Evolutionary conservation across 139 green algal species (phyloP), one percentile per base, ranked within the genome.

Genomic region (Haematococcus sp.): DNA sequence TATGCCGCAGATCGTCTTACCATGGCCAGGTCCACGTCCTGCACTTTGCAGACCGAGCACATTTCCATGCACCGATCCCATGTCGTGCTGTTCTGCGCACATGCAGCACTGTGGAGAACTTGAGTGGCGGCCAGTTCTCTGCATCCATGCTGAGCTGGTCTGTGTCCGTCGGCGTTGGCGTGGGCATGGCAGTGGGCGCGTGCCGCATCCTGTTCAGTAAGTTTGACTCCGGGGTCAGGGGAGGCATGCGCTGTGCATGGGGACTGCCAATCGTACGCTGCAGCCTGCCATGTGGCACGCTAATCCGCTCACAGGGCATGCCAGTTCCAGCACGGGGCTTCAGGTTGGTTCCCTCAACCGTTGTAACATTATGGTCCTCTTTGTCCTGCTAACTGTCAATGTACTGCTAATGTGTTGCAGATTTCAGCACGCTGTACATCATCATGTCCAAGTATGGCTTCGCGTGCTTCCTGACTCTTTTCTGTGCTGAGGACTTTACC

Each of bases 361-460:
- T 23, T 4, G 22, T 23, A n/a, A 31, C 22, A 23, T 40, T n/a
- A n/a, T n/a, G n/a, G n/a, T 88, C 35, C 54, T 88, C 27, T 88
- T 76, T 20, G 63, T 43, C 22, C 25, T 86, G 43, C 76, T 70
- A n/a, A n/a, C n/a, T n/a, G n/a, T n/a, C n/a, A n/a, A n/a, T n/a
- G n/a, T n/a, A n/a, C n/a, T n/a, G n/a, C n/a, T n/a, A n/a, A n/a
- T n/a, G n/a, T n/a, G n/a, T n/a, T n/a, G n/a, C n/a, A n/a, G n/a
- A n/a, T n/a, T n/a, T n/a, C n/a, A n/a, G n/a, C 15, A 70, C 87
- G 30, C 70, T 88, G 3, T 88, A 86, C 64, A 84, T 88, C 40
- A 81, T 88, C 34, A 58, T 88, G 1, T 73, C 49, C 60, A 88
- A 84, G 78, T 87, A 87, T 35, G 35, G 73, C 4, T 63, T 88